Conservation (phyloP, 352 stramenopile species). For the Pythium vanterpoolii region DNA sequence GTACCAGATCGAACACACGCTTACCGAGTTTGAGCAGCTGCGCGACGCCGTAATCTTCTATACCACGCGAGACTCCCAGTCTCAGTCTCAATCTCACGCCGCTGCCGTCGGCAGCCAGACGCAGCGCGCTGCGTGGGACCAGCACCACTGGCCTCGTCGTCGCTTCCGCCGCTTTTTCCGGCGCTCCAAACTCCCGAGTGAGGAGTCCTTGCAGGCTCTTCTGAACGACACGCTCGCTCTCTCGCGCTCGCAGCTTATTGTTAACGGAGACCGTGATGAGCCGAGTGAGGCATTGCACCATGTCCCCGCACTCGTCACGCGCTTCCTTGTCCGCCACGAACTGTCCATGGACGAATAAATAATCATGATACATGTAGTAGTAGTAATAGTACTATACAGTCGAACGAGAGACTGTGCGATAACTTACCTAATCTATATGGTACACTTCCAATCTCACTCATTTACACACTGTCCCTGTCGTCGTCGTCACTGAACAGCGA, state of each 20-base stretch:
- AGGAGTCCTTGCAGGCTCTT: constrained; percentile 5
- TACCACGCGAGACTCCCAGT: background rate
- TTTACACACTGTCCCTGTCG: too few relatives aligned
- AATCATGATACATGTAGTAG: background rate
- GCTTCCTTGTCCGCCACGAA: constrained; percentile 23
- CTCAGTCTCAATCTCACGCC: too few relatives aligned
- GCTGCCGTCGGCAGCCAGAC: constrained; percentile 4
- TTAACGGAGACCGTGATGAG: background rate
- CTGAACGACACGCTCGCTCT: constrained; percentile 9
- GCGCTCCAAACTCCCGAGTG: background rate
- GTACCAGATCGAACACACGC: constrained; percentile 23
- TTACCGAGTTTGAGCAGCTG: constrained; percentile 17
- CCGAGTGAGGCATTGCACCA: constrained; percentile 3
- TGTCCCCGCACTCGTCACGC: constrained; percentile 8
- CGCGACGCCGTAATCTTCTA: constrained; percentile 7
- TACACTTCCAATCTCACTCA: constrained; percentile 1
- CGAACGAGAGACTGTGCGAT: background rate
- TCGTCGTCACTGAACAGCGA: background rate
- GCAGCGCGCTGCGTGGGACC: constrained; percentile 5
- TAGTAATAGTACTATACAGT: background rate
- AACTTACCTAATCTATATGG: background rate
- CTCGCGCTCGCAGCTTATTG: background rate
- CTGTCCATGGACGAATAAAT: constrained; percentile 23
- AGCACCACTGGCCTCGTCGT: constrained; percentile 9
- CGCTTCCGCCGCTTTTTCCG: constrained; percentile 7